Conservation (phyloP, 2,329 filamentous ascomycete genomes). For the Trichoderma harzianum region DNA sequence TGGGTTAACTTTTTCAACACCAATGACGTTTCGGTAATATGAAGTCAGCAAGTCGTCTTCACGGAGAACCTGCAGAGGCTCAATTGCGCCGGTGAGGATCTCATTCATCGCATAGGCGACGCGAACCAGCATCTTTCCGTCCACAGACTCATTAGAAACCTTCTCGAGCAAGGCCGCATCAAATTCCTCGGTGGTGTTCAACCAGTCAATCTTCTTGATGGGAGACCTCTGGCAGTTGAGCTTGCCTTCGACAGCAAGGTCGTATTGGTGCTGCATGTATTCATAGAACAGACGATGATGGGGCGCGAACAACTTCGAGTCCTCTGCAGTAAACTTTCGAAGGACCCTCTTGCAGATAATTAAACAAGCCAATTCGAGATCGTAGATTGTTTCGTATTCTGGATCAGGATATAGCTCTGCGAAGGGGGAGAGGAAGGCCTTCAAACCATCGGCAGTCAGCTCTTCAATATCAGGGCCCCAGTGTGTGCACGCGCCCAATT, state of each 20-base stretch:
- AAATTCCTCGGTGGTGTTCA: neutral
- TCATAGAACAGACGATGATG: neutral
- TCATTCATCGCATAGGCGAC: neutral
- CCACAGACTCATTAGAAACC: neutral
- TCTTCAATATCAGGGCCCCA: neutral
- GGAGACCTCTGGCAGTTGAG: neutral
- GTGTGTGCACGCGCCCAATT: neutral
- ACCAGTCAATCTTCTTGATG: neutral
- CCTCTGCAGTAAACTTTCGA: neutral
- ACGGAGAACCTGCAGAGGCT: neutral
- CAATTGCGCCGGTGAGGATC: neutral
- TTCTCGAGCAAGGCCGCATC: neutral
- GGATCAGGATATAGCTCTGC: neutral
- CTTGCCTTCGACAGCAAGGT: neutral
- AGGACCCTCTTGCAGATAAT: neutral
- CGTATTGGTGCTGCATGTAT: neutral
- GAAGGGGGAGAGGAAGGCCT: neutral
- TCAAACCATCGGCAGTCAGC: neutral
- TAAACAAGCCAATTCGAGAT: neutral
- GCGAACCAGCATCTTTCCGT: neutral
- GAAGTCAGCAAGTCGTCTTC: neutral
- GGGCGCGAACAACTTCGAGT: neutral
- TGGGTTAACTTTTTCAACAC: neutral
- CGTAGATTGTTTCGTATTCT: neutral
- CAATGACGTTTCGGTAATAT: neutral